phyloP scores from a whole-genome alignment of 1,284 basidiomycete species.

The Boletellus dicymbophilus region DNA sequence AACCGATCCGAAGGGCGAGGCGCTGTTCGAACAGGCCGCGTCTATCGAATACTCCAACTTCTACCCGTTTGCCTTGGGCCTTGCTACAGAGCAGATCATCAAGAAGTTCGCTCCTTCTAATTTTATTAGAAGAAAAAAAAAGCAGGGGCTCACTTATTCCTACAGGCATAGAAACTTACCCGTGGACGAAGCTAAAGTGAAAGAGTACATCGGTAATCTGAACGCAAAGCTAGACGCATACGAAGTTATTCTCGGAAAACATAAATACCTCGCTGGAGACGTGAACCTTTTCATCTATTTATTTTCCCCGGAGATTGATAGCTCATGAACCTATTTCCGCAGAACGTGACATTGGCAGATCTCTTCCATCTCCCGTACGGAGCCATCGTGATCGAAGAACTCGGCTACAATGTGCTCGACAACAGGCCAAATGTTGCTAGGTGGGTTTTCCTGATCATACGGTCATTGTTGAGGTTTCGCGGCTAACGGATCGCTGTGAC shows the following conservation, averaged over 20 bases:
- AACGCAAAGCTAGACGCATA: slow-evolving; percentile 32
- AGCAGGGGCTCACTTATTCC: slow-evolving; percentile 1
- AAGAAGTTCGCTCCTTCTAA: slow-evolving; percentile 31
- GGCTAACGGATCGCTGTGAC: neutral
- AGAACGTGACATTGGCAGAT: slow-evolving; percentile 56
- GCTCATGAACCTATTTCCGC: neutral
- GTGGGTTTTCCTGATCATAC: slow-evolving; percentile 9
- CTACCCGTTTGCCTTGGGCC: slow-evolving; percentile 33
- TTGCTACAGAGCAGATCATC: slow-evolving; percentile 45
- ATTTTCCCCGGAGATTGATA: neutral
- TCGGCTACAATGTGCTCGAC: slow-evolving; percentile 24
- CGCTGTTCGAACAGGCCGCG: slow-evolving; percentile 51
- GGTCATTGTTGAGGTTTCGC: neutral
- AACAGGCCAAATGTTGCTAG: slow-evolving; percentile 29
- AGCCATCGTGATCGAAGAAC: slow-evolving; percentile 31
- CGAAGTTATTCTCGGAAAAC: slow-evolving; percentile 30
- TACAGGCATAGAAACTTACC: slow-evolving; percentile 18
- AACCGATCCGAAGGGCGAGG: slow-evolving; percentile 34
- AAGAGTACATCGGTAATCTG: slow-evolving; percentile 28
- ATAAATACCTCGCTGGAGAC: slow-evolving; percentile 31
- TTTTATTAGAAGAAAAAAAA: neutral
- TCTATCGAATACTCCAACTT: slow-evolving; percentile 32
- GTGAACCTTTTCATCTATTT: slow-evolving; percentile 20
- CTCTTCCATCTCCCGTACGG: slow-evolving; percentile 57
- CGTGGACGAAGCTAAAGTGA: slow-evolving; percentile 32